These are phyloP conservation scores for Trypanosomatidae sp. DNA, from an alignment of 208 protist genomes.

Conservation along the genomic window DNA sequence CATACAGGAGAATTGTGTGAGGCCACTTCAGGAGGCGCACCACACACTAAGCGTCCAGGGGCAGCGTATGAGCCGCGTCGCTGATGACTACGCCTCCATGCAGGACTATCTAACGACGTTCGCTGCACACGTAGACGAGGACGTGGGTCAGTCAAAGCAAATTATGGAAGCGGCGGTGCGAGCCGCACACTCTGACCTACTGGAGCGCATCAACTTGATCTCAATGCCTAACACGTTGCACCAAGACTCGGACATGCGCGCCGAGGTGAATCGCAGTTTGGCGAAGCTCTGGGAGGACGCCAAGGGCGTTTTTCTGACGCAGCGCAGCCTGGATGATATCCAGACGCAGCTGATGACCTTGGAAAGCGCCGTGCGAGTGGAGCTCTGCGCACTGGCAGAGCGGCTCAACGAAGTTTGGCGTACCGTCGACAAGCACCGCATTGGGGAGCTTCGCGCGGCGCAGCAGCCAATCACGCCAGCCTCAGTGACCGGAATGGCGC, in stretches of 20 bases:
- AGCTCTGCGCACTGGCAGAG: slow-evolving; percentile 67
- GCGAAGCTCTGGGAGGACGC: slow-evolving; percentile 71
- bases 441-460: slow-evolving; percentile 12
- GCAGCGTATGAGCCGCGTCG: slow-evolving; percentile 25
- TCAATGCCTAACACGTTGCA: slow-evolving; percentile 36
- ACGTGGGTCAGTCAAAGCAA: slow-evolving; percentile 51
- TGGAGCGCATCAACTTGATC: slow-evolving; percentile 68
- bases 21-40: slow-evolving; percentile 39
- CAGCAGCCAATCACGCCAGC: not conserved
- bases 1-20: slow-evolving; percentile 43
- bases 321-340: slow-evolving; percentile 47
- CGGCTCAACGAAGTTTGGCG: slow-evolving; percentile 40
- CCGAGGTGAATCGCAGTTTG: slow-evolving; percentile 60
- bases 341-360: slow-evolving; percentile 57
- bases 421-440: slow-evolving; percentile 28
- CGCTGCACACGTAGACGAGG: slow-evolving; percentile 49
- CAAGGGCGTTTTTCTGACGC: slow-evolving; percentile 50
- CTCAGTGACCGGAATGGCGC: not conserved
- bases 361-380: slow-evolving; percentile 70
- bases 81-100: slow-evolving; percentile 39
- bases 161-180: slow-evolving; percentile 64
- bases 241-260: slow-evolving; percentile 38
- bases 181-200: slow-evolving; percentile 69
- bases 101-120: slow-evolving; percentile 54
- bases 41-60: slow-evolving; percentile 28